Percentiles rank a stretch among this genome's conserved stretches.
Evolutionary conservation across 495 filamentous ascomycete genomes (phyloP).

Genomic region (Neurospora tetraspora): DNA sequence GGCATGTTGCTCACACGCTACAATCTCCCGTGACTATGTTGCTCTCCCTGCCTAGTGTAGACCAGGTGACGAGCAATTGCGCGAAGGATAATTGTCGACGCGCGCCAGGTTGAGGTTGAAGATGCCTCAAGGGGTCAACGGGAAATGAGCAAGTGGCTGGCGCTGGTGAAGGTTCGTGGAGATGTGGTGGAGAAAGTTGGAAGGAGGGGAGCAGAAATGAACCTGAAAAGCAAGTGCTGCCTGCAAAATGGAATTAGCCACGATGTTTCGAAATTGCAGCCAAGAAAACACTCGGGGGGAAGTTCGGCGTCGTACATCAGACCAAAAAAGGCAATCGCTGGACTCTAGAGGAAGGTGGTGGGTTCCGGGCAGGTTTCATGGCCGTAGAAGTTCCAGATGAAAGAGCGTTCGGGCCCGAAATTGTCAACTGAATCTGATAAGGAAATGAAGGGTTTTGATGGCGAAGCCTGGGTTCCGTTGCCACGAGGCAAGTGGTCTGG

Average conservation of each 20-base stretch:
- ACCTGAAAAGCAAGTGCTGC: neutral
- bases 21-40: neutral
- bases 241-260: neutral
- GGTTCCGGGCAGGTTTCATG: neutral
- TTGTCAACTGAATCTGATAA: neutral
- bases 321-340: neutral
- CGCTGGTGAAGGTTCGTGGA: neutral
- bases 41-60: neutral
- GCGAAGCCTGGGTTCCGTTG: neutral
- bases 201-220: neutral
- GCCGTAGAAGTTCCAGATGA: neutral
- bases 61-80: neutral
- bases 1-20: neutral
- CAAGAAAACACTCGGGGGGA: neutral
- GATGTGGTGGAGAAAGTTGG: neutral
- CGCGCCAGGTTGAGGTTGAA: neutral
- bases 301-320: neutral
- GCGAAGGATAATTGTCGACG: neutral
- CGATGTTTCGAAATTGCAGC: neutral
- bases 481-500: neutral
- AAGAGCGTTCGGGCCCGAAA: neutral
- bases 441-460: neutral
- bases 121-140: neutral
- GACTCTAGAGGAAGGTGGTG: neutral
- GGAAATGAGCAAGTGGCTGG: neutral